Conservation (phyloP, 1,284 basidiomycete species). For the Farysia itapuensis region DNA sequence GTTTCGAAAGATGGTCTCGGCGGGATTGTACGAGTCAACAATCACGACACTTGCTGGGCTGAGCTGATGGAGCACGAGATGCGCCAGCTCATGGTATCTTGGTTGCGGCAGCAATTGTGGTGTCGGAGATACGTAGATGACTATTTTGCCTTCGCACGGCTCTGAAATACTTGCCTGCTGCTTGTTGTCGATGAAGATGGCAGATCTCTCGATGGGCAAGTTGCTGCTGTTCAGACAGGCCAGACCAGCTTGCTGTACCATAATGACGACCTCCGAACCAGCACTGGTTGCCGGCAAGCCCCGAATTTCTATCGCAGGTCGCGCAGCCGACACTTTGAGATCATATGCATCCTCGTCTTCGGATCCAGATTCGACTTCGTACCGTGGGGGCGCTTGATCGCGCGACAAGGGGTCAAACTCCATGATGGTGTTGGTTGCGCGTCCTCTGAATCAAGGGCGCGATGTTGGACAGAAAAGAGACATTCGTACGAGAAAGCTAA, state of each 20-base stretch:
- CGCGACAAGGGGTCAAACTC: constrained; percentile 27
- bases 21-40: constrained; percentile 22
- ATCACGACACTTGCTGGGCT: constrained; percentile 18
- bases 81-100: constrained; percentile 8
- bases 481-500: too few species aligned
- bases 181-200: constrained; percentile 4
- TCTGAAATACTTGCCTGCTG: constrained; percentile 12
- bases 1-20: constrained; percentile 14
- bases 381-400: constrained; percentile 14
- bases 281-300: background rate
- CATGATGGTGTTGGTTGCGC: too few species aligned
- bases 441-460: too few species aligned
- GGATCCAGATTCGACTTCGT: constrained; percentile 34
- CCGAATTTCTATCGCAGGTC: too few species aligned
- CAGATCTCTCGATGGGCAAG: constrained; percentile 4
- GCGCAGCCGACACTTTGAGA: background rate
- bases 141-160: background rate
- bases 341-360: constrained; percentile 35
- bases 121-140: background rate
- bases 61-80: constrained; percentile 5
- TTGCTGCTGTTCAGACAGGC: constrained; percentile 1
- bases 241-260: constrained; percentile 11
- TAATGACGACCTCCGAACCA: constrained; percentile 6
- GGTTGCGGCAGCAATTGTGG: background rate
- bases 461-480: too few species aligned